phyloP scores from a whole-genome alignment of 352 stramenopile genomes.

The Pythium dissotocum region DNA sequence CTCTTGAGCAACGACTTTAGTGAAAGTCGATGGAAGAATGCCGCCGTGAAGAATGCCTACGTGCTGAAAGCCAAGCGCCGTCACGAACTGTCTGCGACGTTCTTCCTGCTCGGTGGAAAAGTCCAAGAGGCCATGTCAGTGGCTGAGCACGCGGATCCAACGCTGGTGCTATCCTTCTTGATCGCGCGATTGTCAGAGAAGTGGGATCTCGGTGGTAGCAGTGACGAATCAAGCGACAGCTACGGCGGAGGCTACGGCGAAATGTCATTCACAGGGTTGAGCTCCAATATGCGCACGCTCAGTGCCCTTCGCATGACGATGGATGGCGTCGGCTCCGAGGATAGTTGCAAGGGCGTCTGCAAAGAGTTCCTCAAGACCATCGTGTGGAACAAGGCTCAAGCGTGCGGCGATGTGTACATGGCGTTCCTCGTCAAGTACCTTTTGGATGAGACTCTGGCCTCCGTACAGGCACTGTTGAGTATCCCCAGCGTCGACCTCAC shows the following conservation, averaged over 20 bases:
- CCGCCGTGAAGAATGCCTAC: conserved; percentile 90
- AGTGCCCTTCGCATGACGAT: conserved; percentile 16
- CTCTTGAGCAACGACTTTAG: conserved; percentile 83
- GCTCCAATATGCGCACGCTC: conserved; percentile 42
- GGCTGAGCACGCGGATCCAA: conserved; percentile 67
- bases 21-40: conserved; percentile 81
- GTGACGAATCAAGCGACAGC: conserved; percentile 17
- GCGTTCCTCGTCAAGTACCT: conserved; percentile 76
- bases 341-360: conserved; percentile 42
- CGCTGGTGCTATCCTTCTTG: conserved; percentile 77
- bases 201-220: conserved; percentile 57
- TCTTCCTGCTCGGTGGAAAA: conserved; percentile 82
- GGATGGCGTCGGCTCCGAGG: conserved; percentile 11
- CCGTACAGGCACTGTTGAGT: conserved; percentile 54
- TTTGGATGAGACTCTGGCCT: conserved; percentile 40
- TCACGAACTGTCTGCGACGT: conserved; percentile 76
- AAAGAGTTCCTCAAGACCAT: conserved; percentile 61
- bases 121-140: conserved; percentile 77
- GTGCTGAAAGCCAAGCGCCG: conserved; percentile 86
- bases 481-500: conserved; percentile 51
- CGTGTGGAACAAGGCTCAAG: conserved; percentile 50
- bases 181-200: conserved; percentile 77
- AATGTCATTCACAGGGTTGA: conserved; percentile 62
- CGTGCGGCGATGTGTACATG: conserved; percentile 72
- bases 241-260: conserved; percentile 30